phyloP scores from a whole-genome alignment of 2,329 filamentous ascomycete genomes.

The Nemania bipapillata region DNA sequence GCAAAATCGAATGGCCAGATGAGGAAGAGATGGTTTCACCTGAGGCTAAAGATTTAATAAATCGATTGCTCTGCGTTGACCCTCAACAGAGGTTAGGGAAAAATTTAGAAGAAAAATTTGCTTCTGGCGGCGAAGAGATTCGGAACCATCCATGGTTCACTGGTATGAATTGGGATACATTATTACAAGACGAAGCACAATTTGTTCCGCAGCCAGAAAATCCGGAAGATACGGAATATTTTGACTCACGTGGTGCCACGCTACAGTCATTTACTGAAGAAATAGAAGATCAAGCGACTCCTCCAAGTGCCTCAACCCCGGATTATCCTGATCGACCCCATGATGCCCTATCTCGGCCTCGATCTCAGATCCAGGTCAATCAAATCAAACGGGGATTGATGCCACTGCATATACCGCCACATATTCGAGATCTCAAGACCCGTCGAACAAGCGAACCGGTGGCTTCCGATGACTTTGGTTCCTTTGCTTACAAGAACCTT shows the following conservation, averaged over 20 bases:
- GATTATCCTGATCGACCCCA: slow-evolving; percentile 91
- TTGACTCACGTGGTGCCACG: slow-evolving; percentile 89
- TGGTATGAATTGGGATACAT: slow-evolving; percentile 85
- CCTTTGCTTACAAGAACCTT: slow-evolving; percentile 96
- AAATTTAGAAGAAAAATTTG: slow-evolving; percentile 83
- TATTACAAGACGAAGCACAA: slow-evolving; percentile 94
- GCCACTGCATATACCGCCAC: slow-evolving; percentile 94
- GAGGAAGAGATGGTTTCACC: slow-evolving; percentile 81
- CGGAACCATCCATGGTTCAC: slow-evolving; percentile 88
- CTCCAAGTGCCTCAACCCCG: slow-evolving; percentile 74
- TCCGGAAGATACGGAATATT: slow-evolving; percentile 97
- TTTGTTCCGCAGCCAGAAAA: slow-evolving; percentile 94
- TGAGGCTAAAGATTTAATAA: slow-evolving; percentile 94
- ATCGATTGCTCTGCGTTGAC: slow-evolving; percentile 86
- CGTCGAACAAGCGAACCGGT: slow-evolving; percentile 91
- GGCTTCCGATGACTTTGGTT: slow-evolving; percentile 90
- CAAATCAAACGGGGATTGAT: slow-evolving; percentile 91
- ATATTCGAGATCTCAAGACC: slow-evolving; percentile 90
- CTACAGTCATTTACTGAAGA: slow-evolving; percentile 93
- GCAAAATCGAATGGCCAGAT: slow-evolving; percentile 92
- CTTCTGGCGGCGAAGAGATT: slow-evolving; percentile 89
- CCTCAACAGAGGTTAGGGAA: slow-evolving; percentile 84
- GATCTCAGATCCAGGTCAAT: slow-evolving; percentile 77
- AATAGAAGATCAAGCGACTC: slow-evolving; percentile 86
- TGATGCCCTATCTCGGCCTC: slow-evolving; percentile 89